Evolutionary conservation across 2,329 filamentous ascomycete species (phyloP).

Genomic region (Monilinia fructigena): DNA sequence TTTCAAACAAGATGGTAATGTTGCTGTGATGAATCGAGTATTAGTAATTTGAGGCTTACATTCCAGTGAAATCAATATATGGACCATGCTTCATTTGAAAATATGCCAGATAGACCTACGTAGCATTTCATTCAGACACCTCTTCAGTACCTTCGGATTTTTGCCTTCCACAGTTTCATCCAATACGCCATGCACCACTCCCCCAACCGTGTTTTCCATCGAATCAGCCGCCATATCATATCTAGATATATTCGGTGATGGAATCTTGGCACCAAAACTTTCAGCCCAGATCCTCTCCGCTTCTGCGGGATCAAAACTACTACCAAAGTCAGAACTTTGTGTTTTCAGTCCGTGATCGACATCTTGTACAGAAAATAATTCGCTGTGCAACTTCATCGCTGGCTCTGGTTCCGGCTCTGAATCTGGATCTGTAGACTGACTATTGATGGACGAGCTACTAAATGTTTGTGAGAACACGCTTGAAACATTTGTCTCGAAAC

Average conservation of each 20-base stretch:
- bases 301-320: constrained; percentile 12
- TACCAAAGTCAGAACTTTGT: constrained; percentile 15
- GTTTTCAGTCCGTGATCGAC: background rate
- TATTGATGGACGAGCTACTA: constrained; percentile 7
- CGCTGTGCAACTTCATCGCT: background rate
- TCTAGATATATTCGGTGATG: background rate
- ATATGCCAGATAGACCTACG: background rate
- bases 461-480: constrained; percentile 27
- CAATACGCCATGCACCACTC: background rate
- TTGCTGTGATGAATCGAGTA: constrained; percentile 24
- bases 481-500: constrained; percentile 30
- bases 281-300: background rate
- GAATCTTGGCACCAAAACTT: background rate
- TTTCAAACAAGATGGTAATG: constrained; percentile 29
- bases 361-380: background rate
- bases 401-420: background rate
- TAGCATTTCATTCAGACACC: constrained; percentile 21
- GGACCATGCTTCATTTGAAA: background rate
- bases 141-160: constrained; percentile 12
- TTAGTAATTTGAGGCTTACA: background rate
- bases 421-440: constrained; percentile 27
- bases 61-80: background rate
- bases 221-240: background rate
- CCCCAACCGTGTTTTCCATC: background rate
- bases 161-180: background rate